Conservation (phyloP, 169 alveolate species). For the Plasmodium coatneyi region DNA sequence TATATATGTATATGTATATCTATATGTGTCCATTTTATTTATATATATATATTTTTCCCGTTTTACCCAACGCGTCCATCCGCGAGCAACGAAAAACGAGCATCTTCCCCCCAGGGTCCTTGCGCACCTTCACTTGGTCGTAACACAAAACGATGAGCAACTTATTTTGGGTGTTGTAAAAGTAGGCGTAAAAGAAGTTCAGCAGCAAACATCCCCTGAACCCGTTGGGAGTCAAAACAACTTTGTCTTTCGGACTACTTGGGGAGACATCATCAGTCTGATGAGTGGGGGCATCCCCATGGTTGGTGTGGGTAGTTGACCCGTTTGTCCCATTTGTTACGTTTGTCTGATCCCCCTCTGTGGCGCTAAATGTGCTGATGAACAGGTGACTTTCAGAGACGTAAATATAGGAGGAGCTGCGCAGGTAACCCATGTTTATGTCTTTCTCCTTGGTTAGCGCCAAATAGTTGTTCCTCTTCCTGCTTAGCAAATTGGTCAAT, state of each 20-base stretch:
- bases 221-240: constrained; percentile 28
- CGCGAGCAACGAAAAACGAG: constrained; percentile 9
- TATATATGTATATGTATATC: not conserved
- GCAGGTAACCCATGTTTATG: constrained; percentile 30
- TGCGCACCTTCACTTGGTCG: constrained; percentile 19
- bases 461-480: constrained; percentile 26
- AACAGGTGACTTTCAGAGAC: constrained; percentile 1
- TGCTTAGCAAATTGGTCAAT: constrained; percentile 18
- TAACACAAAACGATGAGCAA: constrained; percentile 45
- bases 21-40: not conserved
- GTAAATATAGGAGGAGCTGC: constrained; percentile 37
- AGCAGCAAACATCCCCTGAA: constrained; percentile 41
- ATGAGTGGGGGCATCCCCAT: not conserved
- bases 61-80: constrained; percentile 37
- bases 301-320: not conserved
- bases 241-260: not conserved
- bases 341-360: not conserved
- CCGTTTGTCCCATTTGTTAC: not conserved
- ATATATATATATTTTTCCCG: not conserved
- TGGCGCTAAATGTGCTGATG: not conserved
- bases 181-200: constrained; percentile 52
- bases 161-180: constrained; percentile 47
- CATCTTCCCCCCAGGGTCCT: not conserved
- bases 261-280: not conserved
- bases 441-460: constrained; percentile 55